A percentile compares a stretch with the other conserved stretches of the same genome.
phyloP scores from a whole-genome alignment of 306 rosid species.

The Cicer bijugum region DNA sequence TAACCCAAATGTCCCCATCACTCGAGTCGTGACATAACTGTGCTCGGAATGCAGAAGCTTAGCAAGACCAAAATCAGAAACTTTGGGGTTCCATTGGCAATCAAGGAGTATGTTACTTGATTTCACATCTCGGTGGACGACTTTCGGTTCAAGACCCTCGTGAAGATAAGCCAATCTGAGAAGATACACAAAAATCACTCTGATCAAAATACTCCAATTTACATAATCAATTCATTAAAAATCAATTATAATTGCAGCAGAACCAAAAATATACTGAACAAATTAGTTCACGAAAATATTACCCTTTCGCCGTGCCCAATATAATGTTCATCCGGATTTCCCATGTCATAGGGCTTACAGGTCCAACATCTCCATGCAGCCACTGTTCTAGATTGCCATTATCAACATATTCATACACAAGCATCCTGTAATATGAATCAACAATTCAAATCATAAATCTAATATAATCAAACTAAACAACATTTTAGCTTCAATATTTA shows the following conservation, averaged over 20 bases:
- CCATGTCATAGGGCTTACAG: slow-evolving; percentile 90
- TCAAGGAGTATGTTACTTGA: slow-evolving; percentile 91
- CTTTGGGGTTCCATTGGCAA: slow-evolving; percentile 90
- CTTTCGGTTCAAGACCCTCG: slow-evolving; percentile 99
- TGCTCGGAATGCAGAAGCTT: slow-evolving; percentile 85
- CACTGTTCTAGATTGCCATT: slow-evolving; percentile 96
- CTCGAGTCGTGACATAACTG: slow-evolving; percentile 95
- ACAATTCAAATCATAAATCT: slow-evolving; percentile 34
- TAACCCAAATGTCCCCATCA: slow-evolving; percentile 99
- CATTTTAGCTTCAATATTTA: slow-evolving; percentile 25
- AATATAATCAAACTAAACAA: slow-evolving; percentile 29
- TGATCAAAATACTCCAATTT: slow-evolving; percentile 37
- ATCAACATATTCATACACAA: slow-evolving; percentile 91
- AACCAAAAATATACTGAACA: no score
- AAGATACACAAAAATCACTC: slow-evolving; percentile 38
- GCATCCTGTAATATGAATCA: slow-evolving; percentile 71
- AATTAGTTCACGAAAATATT: slow-evolving; percentile 6
- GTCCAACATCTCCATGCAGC: slow-evolving; percentile 95
- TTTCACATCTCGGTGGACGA: slow-evolving; percentile 96
- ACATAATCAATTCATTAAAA: background rate
- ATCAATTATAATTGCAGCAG: no score
- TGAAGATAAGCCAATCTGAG: slow-evolving; percentile 96
- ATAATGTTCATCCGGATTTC: slow-evolving; percentile 83
- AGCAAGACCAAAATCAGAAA: slow-evolving; percentile 98
- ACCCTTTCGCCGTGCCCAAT: slow-evolving; percentile 97